phyloP scores from a whole-genome alignment of 192 early-diverging fungal species.

The Mortierella claussenii region DNA sequence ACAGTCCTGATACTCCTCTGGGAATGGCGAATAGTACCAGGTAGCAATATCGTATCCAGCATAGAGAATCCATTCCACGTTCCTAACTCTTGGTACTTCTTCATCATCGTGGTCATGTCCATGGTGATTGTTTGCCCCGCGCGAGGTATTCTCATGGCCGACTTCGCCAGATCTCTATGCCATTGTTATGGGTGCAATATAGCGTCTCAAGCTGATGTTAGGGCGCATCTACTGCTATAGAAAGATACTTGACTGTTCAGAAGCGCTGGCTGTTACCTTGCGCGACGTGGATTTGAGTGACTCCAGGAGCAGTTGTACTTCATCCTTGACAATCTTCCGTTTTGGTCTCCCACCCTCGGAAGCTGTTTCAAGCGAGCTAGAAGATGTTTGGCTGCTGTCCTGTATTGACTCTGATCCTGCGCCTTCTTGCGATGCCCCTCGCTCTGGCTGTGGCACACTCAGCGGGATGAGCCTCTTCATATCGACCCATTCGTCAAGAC shows the following conservation, averaged over 20 bases:
- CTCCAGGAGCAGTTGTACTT: constrained; percentile 21
- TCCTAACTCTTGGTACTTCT: constrained; percentile 43
- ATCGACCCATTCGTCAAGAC: constrained; percentile 51
- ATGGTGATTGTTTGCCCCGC: not conserved
- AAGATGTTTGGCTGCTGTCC: not conserved
- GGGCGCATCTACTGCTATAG: too few relatives aligned
- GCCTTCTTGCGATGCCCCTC: not conserved
- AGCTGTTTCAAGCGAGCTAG: not conserved
- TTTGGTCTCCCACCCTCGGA: constrained; percentile 12
- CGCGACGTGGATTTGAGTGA: constrained; percentile 3
- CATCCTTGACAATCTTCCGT: constrained; percentile 32
- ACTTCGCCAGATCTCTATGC: constrained; percentile 15
- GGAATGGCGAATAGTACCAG: constrained; percentile 97
- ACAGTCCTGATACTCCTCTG: constrained; percentile 82
- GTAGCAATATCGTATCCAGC: constrained; percentile 88
- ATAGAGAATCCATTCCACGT: constrained; percentile 69
- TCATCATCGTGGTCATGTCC: constrained; percentile 37
- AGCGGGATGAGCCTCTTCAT: constrained; percentile 17
- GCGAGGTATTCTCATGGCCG: not conserved
- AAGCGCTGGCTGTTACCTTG: constrained; percentile 7
- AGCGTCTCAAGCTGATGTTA: not conserved
- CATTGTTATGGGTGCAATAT: too few relatives aligned
- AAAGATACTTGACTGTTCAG: not conserved
- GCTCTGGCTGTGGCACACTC: not conserved
- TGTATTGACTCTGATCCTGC: not conserved